Base-by-base conservation (phyloP, 164 flowering plant species). In the Nymphaea colorata region DNA sequence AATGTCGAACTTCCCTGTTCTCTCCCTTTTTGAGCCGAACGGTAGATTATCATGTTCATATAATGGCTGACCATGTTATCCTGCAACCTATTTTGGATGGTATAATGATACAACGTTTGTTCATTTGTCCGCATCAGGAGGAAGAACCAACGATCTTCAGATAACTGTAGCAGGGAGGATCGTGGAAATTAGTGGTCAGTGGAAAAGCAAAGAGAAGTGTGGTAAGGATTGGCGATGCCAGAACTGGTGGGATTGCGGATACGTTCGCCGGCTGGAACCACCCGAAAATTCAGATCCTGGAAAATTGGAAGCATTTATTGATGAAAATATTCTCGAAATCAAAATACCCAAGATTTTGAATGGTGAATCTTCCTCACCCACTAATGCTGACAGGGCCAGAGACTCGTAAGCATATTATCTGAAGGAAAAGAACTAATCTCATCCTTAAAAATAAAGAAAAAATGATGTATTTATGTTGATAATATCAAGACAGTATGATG, bases 241-340 rank as follows among this genome's bases (percentile, higher is more conserved):
- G 3, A 67, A 83, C 16, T 93, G 97, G 98, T 93, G 98, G 98
- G 94, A 86, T 69, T 69, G 73, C 62, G 96, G 98, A 3, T 89
- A 66, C 61, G 96, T 85, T n/a, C 74, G 98, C 68, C 78, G 93
- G 74, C 79, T 93, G 42, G 96, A 93, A 76, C 74, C 89, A 67
- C 98, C 97, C 0, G 92, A 84, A 65, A 81, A 91, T 68, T 82
- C 86, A 61, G 83, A 89, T 68, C 76, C 86, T 86, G 84, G 68
- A 68, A 82, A 74, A 41, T 69, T 76, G 6, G 89, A 84, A 67
- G 92, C 87, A 3, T n/a, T 25, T 47, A 4, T 87, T 51, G 76
- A 69, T 42, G 82, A 82, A 25, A 82, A 79, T 4, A 45, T 77
- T 63, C 69, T 93, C 57, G 96, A 93, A 74, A 81, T 90, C 17